Evolutionary conservation across 1,284 basidiomycete species (phyloP), one percentile per base, ranked within the genome.

Genomic region (Malassezia caprae): DNA sequence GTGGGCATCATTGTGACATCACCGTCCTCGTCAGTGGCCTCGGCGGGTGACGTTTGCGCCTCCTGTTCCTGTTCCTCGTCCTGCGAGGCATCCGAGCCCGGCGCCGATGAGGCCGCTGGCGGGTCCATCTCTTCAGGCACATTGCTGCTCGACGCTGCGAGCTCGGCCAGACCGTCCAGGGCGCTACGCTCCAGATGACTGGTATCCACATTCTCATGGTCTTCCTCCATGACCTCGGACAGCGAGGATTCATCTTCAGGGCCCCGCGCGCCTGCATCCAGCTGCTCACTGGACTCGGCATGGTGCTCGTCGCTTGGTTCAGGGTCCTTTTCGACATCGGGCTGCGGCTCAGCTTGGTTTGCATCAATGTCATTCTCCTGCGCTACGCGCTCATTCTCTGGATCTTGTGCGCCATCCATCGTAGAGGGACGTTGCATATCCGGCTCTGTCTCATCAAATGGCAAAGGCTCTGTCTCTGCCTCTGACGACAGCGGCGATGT

Each of bases 401-500:
- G 1, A 21, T 30, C 42, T 13, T n/a, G 51, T 21, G 41, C 46
- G 13, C 5, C 42, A 10, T 53, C 26, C 44, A 42, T 53, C 3
- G 3, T 47, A 7, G 2, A 2, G n/a, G 42, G 43, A 11, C 42
- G 39, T 13, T 39, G 42, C 15, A 19, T 32, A 23, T 53, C 45
- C n/a, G 34, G 35, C 19, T 51, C 58, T 24, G 60, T 60, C 47
- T 65, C 64, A 53, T 68, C 67, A 52, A 64, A 69, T 15, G 68
- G 62, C 3, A 72, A 58, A 12, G 67, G 69, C 41, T 68, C 69
- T 6, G 69, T 72, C 27, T 72, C 69, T 15, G 69, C 67, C 59
- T 68, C 66, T 15, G 69, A 72, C 17, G 55, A 39, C 15, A 56
- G 40, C 23, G 43, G 43, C 19, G 45, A 53, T 4, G 53, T 43